These are phyloP conservation scores for Emmonsia crescens DNA, from an alignment of 2,329 filamentous ascomycete genomes.

Conservation along the genomic window DNA sequence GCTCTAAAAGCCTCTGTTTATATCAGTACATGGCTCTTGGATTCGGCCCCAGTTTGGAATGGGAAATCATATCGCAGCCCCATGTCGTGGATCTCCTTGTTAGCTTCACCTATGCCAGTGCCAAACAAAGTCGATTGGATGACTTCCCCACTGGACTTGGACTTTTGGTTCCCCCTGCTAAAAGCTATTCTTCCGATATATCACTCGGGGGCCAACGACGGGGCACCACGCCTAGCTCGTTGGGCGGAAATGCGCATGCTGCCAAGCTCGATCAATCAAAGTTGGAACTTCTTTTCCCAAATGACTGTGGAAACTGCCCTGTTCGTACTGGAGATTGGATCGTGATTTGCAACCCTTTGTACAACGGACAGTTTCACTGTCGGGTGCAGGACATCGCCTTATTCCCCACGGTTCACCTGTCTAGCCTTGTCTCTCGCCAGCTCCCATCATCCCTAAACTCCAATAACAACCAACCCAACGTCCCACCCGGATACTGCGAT, in stretches of 20 bases:
- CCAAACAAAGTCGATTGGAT: slow-evolving; percentile 31
- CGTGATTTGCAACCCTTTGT: slow-evolving; percentile 20
- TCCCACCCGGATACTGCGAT: background rate
- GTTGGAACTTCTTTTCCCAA: slow-evolving; percentile 35
- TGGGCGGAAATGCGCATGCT: slow-evolving; percentile 5
- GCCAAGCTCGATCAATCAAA: slow-evolving; percentile 25
- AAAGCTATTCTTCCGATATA: background rate
- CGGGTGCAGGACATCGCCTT: slow-evolving; percentile 37
- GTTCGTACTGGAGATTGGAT: slow-evolving; percentile 46
- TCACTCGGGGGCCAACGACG: background rate
- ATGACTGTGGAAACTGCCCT: slow-evolving; percentile 17
- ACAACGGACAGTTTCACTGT: slow-evolving; percentile 33
- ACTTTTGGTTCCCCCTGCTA: slow-evolving; percentile 22
- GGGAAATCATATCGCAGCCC: slow-evolving; percentile 69
- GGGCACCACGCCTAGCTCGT: background rate
- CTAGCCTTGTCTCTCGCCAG: background rate
- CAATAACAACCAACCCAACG: background rate
- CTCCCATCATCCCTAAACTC: background rate
- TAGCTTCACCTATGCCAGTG: slow-evolving; percentile 64
- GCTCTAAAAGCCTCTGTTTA: slow-evolving; percentile 61
- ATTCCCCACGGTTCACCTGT: slow-evolving; percentile 36
- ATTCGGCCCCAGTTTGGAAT: slow-evolving; percentile 73
- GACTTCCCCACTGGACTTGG: slow-evolving; percentile 49
- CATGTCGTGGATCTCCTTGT: slow-evolving; percentile 75
- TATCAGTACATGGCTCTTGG: slow-evolving; percentile 84